Base-by-base conservation (phyloP, 116 monocot species). In the Dioscorea cayenensis region DNA sequence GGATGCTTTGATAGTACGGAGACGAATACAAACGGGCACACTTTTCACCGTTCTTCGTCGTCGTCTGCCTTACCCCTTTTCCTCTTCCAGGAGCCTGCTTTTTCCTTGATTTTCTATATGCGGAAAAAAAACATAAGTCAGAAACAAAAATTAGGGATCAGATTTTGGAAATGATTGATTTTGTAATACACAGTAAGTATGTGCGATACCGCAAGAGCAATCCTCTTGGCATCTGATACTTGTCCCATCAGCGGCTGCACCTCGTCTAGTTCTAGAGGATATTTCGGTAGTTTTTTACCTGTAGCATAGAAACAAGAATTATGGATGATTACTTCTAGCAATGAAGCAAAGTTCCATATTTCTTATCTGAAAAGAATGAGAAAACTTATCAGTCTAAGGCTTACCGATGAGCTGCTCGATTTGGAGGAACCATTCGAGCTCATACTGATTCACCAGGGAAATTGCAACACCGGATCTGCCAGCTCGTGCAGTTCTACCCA, bases 401-500 rank as follows among this genome's bases (percentile, higher is more conserved):
- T 49, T 69, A 94, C 90, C 80, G n/a, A 94, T 83, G 9, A 86
- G 86, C 59, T 86, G 60, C 77, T 94, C 86, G 37, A 94, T 94
- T 35, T 74, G 82, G 36, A 78, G 50, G 74, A 78, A 94, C 86
- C 84, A 94, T 63, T 86, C 88, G 2, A 86, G 77, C 65, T 94
- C 94, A 35, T 94, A 94, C 74, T 94, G 94, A 68, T 86, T 94
- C 28, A 91, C 88, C 36, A 94, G 69, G 25, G 94, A 86, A 14
- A 90, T 38, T 5, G 94, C 94, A 51, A 88, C 35, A 21, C 94
- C 94, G 62, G 94, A 88, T 43, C 85, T 71, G 14, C 94, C 90
- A 64, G 94, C 94, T 66, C 94, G 90, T 52, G 94, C 94, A 21
- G 94, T 94, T 77, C 94, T 87, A 59, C 94, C 94, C 17, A 94